These are phyloP conservation scores for Phellinidium pouzarii DNA, from an alignment of 1,284 basidiomycete species.

Conservation along the genomic window DNA sequence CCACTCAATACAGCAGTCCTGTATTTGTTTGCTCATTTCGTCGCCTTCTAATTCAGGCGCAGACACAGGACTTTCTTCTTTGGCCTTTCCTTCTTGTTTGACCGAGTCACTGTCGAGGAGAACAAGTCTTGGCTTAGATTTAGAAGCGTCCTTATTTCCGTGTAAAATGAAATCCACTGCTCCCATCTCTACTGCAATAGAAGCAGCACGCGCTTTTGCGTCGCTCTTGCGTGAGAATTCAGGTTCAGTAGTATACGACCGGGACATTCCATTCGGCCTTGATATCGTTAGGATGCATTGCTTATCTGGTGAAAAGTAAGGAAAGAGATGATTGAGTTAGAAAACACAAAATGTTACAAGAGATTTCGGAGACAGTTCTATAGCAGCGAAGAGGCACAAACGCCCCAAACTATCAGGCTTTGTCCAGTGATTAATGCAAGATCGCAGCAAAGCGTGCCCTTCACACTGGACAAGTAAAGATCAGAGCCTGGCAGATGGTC, in stretches of 20 bases:
- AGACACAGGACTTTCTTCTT: constrained; percentile 13
- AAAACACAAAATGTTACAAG: not conserved
- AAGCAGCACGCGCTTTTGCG: constrained; percentile 44
- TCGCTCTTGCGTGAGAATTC: constrained; percentile 38
- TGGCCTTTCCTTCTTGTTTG: constrained; percentile 20
- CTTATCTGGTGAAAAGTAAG: constrained; percentile 33
- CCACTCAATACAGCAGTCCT: constrained; percentile 47
- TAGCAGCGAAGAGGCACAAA: not conserved
- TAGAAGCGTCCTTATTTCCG: constrained; percentile 33
- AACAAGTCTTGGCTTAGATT: constrained; percentile 29
- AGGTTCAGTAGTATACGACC: constrained; percentile 45
- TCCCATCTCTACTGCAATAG: constrained; percentile 49
- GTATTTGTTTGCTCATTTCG: constrained; percentile 35
- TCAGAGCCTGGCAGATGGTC: not conserved
- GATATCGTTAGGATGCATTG: constrained; percentile 53
- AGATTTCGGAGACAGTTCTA: not conserved
- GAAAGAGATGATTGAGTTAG: not conserved
- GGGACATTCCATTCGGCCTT: constrained; percentile 40
- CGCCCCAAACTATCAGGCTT: not conserved
- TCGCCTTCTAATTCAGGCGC: constrained; percentile 20
- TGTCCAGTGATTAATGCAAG: constrained; percentile 5
- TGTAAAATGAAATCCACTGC: constrained; percentile 48
- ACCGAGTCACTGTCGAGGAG: constrained; percentile 27
- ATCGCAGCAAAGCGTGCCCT: not conserved
- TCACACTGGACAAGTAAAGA: constrained; percentile 7